These are phyloP conservation scores for Suillus alpinus DNA, from an alignment of 768 basidiomycete genomes.

Conservation along the genomic window DNA sequence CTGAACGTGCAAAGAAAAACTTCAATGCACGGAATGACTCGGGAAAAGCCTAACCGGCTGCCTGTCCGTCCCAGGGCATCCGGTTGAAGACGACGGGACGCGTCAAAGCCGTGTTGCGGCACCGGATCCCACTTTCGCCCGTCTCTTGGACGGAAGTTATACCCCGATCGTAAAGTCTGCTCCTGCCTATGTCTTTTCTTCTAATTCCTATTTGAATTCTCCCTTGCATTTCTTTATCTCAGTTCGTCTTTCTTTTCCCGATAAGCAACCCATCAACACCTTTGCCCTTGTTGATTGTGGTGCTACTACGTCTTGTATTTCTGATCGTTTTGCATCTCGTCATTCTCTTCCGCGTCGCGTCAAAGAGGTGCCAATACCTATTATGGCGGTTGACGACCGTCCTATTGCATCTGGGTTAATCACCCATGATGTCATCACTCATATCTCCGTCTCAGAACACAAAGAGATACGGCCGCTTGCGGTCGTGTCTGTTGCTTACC, in stretches of 20 bases:
- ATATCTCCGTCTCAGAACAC: constrained; percentile 24
- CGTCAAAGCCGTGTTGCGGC: no score
- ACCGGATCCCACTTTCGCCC: no score
- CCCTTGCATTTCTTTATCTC: constrained; percentile 24
- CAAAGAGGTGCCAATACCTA: constrained; percentile 31
- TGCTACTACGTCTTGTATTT: constrained; percentile 36
- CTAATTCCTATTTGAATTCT: constrained; percentile 6
- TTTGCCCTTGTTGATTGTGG: constrained; percentile 38
- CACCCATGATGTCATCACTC: constrained; percentile 34
- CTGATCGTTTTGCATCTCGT: constrained; percentile 28
- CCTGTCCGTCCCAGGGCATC: no score
- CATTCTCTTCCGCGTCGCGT: constrained; percentile 30
- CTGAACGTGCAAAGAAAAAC: constrained; percentile 12
- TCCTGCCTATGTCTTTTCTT: constrained; percentile 11
- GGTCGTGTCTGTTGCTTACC: constrained; percentile 31
- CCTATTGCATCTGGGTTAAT: constrained; percentile 40
- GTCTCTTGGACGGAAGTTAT: no score
- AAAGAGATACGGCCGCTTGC: constrained; percentile 27
- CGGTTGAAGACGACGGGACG: no score
- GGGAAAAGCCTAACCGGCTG: no score
- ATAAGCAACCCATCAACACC: constrained; percentile 28
- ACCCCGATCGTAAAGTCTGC: constrained; percentile 7
- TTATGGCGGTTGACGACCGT: constrained; percentile 35
- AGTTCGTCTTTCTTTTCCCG: constrained; percentile 27
- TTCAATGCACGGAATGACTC: background rate